Percentiles rank a stretch among this genome's conserved stretches.
These are phyloP conservation scores for Saccharata proteae DNA, from an alignment of 2,329 filamentous ascomycete genomes.

Conservation along the genomic window DNA sequence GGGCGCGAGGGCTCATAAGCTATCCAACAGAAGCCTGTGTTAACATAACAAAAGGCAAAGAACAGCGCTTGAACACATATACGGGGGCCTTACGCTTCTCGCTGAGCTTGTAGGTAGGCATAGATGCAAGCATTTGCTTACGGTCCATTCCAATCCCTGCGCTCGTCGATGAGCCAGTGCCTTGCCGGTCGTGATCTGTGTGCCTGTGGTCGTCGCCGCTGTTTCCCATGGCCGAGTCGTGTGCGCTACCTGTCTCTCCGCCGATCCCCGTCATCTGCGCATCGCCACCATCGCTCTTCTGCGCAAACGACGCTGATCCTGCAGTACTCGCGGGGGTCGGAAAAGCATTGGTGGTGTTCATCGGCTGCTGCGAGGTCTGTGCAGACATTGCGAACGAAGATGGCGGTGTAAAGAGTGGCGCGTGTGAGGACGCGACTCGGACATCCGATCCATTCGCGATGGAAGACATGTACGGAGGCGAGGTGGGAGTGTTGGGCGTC, in stretches of 20 bases:
- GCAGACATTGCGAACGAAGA: slow-evolving; percentile 29
- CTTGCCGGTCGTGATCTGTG: slow-evolving; percentile 36
- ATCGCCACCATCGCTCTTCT: slow-evolving; percentile 30
- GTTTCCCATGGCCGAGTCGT: slow-evolving; percentile 18
- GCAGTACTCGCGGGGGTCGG: slow-evolving; percentile 27
- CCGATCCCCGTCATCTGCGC: slow-evolving; percentile 29
- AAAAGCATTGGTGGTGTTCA: slow-evolving; percentile 18
- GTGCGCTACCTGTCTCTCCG: too few species aligned
- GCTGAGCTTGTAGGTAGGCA: slow-evolving; percentile 23
- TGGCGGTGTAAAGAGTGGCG: slow-evolving; percentile 27
- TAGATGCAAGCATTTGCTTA: slow-evolving; percentile 17
- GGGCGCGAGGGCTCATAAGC: slow-evolving; percentile 37
- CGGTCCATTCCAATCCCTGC: slow-evolving; percentile 13
- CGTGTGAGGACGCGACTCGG: slow-evolving; percentile 2
- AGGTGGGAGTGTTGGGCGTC: slow-evolving; percentile 36
- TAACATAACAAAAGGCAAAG: slow-evolving; percentile 16
- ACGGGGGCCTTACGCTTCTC: slow-evolving; percentile 22
- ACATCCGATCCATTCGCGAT: slow-evolving; percentile 25
- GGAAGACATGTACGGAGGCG: slow-evolving; percentile 35
- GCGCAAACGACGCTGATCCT: slow-evolving; percentile 19
- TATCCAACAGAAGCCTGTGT: slow-evolving; percentile 19
- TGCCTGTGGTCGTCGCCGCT: slow-evolving; percentile 28
- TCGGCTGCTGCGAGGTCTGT: slow-evolving; percentile 21
- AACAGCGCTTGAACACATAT: slow-evolving; percentile 11
- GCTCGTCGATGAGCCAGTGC: slow-evolving; percentile 11